Evolutionary conservation across 1,139 yeast species (phyloP), one percentile per base, ranked within the genome.

Genomic region (Saccharomyces hybrid): DNA sequence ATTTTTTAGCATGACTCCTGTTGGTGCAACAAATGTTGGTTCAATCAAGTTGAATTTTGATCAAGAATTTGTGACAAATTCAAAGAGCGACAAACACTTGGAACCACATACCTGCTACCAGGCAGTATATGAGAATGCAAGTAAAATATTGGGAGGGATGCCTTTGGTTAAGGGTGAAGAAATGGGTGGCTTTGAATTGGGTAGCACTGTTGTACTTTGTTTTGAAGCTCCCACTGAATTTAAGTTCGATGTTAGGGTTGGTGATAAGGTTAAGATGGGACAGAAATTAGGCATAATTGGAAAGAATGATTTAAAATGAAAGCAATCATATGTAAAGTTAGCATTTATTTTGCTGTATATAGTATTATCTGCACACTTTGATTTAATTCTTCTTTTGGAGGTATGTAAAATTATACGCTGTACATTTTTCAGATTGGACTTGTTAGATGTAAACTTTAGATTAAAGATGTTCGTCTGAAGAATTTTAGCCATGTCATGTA

Each of bases 11-110:
- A 95, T 95, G 99, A 91, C 96, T 2, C 98, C 99, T 0, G 99
- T 95, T 9, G 99, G 99, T 27, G 99, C 99, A 29, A 95, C 99
- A 5, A 95, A 95, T 70, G 99, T 95, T 44, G 99, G 99, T 19
- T 86, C 96, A 64, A 93, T 95, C 61, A 83, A 87, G 56, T 81
- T 95, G 60, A 89, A 91, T 68, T 95, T 95, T 66, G 99, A 95
- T 73, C 86, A 87, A 71, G 93, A 89, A 66, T 79, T 95, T 65
- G 81, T 85, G 54, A 95, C 99, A 4, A 95, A 95, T 48, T 63
- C 60, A n/a, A 63, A 58, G 46, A 59, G 65, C 42, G 59, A 60
- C 14, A 59, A 56, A 23, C 86, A 60, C 41, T 46, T 31, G 73
- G 73, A 65, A 47, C 87, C 87, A 65, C 83, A 88, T 57, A 85